Evolutionary conservation across 2,329 filamentous ascomycete genomes (phyloP).

Genomic region (Blastomyces emzantsi): DNA sequence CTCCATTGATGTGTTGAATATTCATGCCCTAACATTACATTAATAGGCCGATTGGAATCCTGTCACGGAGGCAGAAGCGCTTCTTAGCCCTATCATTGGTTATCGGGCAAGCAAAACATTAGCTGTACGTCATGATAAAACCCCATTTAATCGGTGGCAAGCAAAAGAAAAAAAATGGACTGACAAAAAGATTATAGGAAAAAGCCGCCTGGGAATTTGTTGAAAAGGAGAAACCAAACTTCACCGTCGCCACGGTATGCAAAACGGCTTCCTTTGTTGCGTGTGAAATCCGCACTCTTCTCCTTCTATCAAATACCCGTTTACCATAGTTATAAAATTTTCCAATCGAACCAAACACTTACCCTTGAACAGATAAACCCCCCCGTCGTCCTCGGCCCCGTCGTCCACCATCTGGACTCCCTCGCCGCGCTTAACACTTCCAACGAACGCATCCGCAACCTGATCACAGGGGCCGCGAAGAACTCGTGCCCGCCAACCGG

Average conservation of each 20-base stretch:
- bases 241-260: constrained; percentile 50
- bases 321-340: not conserved
- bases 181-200: constrained; percentile 31
- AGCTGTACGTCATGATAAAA: constrained; percentile 20
- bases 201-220: constrained; percentile 58
- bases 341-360: not conserved
- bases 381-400: constrained; percentile 54
- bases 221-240: constrained; percentile 47
- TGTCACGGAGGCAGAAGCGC: constrained; percentile 35
- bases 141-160: not conserved
- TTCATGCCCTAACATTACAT: constrained; percentile 2
- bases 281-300: not conserved
- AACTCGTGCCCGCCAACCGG: constrained; percentile 50
- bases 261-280: not conserved
- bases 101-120: constrained; percentile 49
- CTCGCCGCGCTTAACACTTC: constrained; percentile 63
- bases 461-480: constrained; percentile 53
- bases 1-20: not conserved
- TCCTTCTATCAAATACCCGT: too few species aligned
- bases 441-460: constrained; percentile 56
- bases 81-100: constrained; percentile 26
- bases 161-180: not conserved
- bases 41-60: constrained; percentile 37
- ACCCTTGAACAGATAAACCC: constrained; percentile 35
- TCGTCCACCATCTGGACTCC: constrained; percentile 54